Base-by-base conservation (phyloP, 192 early-diverging fungal species). In the Backusella macrospora region DNA sequence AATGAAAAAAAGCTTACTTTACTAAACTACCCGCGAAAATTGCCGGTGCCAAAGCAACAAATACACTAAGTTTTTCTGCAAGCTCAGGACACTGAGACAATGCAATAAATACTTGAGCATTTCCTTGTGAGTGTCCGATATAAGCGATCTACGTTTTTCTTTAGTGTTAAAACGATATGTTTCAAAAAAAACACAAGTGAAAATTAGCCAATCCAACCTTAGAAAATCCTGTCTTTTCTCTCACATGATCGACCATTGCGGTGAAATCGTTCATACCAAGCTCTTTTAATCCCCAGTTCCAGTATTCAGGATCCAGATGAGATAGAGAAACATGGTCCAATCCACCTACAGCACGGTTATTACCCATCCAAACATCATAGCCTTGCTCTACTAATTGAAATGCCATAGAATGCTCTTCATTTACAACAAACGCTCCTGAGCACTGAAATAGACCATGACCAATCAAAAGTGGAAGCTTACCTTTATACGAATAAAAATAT, bases 281-380 rank as follows among this genome's bases (percentile, higher is more conserved):
- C 72, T 97, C 92, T 77, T 98, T 95, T 68, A 99, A 90, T 1
- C 92, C 93, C 85, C 95, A 99, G 79, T 98, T 88, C 97, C 97
- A 99, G 73, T 72, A 77, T 12, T 72, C 70, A 7, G 64, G 59
- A 71, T 68, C 65, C 34, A 68, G 14, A 23, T 37, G 23, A n/a
- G 69, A 65, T 14, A 71, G 39, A 39, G 45, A 59, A 18, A 72
- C 7, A 66, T 77, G 76, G 39, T 71, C 62, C 3, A 62, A 26
- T 13, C 64, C 40, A 43, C 29, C 70, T 2, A 67, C 95, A 8
- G 95, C 95, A 29, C 97, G 83, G 21, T 93, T 91, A 75, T 99
- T 98, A 26, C 95, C 97, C 5, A 97, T 74, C 97, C 97, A 99
- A 0, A 99, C 96, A 80, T 98, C 97, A 81, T 95, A 98, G 45